Evolutionary conservation across 2,329 filamentous ascomycete species (phyloP), one percentile per base, ranked within the genome.

Genomic region (Thermothelomyces thermophilus): DNA sequence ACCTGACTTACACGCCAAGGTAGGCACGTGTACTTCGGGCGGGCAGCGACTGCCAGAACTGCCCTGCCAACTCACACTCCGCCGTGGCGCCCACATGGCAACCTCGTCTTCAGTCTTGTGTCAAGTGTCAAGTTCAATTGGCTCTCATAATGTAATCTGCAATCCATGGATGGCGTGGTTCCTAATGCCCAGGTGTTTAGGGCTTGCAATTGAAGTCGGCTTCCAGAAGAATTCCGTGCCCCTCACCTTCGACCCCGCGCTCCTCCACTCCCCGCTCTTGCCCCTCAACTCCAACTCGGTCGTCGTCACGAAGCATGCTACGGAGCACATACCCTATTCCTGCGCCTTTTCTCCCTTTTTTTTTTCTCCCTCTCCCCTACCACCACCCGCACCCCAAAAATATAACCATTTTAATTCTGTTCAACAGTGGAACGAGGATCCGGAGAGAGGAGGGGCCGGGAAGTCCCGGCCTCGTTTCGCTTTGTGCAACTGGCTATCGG

Each of bases 201-300:
- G 24, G 24, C 24, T 26, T 9, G 24, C 9, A 26, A 26, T 46
- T 22, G 17, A 11, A 16, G n/a, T 36, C 16, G 31, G 17, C 51
- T 53, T 53, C 51, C 46, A 53, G 51, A 53, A 53, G 19, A 40
- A 50, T 43, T 43, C 46, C 20, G 24, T 34, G 37, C 42, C 46
- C 42, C 46, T 48, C 46, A 42, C 35, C 20, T 11, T 28, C 26
- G 13, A 37, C 41, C 43, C 41, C 30, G 31, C 41, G 26, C 22
- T 30, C 34, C 17, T 5, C 24, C 35, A 16, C 35, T 6, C 20
- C 40, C 37, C 42, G 20, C 14, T 20, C 10, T n/a, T 42, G 34
- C 43, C 43, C 35, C 43, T 46, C 43, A 31, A 20, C 26, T 33
- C 17, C 30, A 13, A 41, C 22, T 9, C 17, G 10, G 20, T 41